A percentile compares a stretch with the other conserved stretches of the same genome.
Conservation (phyloP, 176 grass and related monocot genomes). For the Themeda triandra region DNA sequence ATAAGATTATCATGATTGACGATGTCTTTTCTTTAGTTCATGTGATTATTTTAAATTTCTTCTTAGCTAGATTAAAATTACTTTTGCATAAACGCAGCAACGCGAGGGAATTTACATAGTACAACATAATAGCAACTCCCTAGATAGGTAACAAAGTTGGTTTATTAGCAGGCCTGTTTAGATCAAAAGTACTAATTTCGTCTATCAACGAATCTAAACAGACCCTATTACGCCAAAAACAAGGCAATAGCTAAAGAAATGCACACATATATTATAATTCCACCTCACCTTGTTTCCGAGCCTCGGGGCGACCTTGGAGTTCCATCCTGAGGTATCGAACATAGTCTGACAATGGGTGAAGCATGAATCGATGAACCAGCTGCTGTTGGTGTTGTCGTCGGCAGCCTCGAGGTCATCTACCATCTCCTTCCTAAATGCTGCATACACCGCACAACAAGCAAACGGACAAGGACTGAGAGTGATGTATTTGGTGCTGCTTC, state of each 20-base stretch:
- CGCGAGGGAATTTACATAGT: too few relatives aligned
- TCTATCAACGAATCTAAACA: too few relatives aligned
- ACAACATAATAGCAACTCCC: too few relatives aligned
- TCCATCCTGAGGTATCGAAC: slow-evolving; percentile 36
- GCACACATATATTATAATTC: not conserved
- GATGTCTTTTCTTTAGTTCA: too few relatives aligned
- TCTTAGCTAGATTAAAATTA: too few relatives aligned
- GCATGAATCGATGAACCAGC: slow-evolving; percentile 68
- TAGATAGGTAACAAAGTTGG: too few relatives aligned
- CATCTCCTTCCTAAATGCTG: slow-evolving; percentile 38
- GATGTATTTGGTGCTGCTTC: not conserved
- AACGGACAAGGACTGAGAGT: not conserved
- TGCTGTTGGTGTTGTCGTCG: slow-evolving; percentile 19
- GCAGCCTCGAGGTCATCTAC: slow-evolving; percentile 34
- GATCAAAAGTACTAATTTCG: too few relatives aligned
- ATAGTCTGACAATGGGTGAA: slow-evolving; percentile 64
- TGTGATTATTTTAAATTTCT: too few relatives aligned
- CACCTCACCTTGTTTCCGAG: slow-evolving; percentile 47
- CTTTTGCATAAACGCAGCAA: too few relatives aligned
- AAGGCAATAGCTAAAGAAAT: not conserved
- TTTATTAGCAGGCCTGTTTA: too few relatives aligned
- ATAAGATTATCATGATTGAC: too few relatives aligned
- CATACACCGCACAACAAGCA: not conserved
- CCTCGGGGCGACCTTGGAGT: slow-evolving; percentile 30
- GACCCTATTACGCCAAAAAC: not conserved